Evolutionary conservation across 192 early-diverging fungal species (phyloP).

Genomic region (Coemansia sp.): DNA sequence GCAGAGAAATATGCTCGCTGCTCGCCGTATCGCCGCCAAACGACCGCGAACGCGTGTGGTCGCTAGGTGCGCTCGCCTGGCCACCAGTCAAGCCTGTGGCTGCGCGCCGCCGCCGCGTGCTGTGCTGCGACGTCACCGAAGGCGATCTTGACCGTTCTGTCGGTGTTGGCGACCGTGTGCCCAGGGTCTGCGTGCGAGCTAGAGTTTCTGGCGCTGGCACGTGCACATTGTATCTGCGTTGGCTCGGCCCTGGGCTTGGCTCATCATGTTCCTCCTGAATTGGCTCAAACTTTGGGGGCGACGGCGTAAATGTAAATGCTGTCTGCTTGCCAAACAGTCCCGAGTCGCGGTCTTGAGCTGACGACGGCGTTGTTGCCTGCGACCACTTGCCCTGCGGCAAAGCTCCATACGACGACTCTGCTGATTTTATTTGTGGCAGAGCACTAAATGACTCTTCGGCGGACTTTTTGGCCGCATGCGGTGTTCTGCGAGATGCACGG

Average conservation of each 20-base stretch:
- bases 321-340: slow-evolving; percentile 44
- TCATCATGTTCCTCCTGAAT: slow-evolving; percentile 42
- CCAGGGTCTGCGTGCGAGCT: slow-evolving; percentile 47
- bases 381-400: slow-evolving; percentile 51
- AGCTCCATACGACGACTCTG: slow-evolving; percentile 8
- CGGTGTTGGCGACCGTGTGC: slow-evolving; percentile 39
- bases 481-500: slow-evolving; percentile 35
- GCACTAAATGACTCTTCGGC: slow-evolving; percentile 2
- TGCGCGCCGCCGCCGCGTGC: slow-evolving; percentile 21
- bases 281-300: slow-evolving; percentile 35
- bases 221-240: slow-evolving; percentile 29
- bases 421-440: slow-evolving; percentile 27
- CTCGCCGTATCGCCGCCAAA: slow-evolving; percentile 36
- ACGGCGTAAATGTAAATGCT: slow-evolving; percentile 29
- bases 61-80: neutral
- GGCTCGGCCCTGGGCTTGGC: neutral
- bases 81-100: slow-evolving; percentile 13
- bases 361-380: slow-evolving; percentile 33
- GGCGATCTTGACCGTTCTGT: slow-evolving; percentile 11
- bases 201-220: slow-evolving; percentile 47
- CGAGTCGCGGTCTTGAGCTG: slow-evolving; percentile 41
- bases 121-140: slow-evolving; percentile 4
- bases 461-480: neutral
- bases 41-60: slow-evolving; percentile 41
- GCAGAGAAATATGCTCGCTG: slow-evolving; percentile 29